phyloP scores from a whole-genome alignment of 805 yeast species.

The Kregervanrija delftensis region DNA sequence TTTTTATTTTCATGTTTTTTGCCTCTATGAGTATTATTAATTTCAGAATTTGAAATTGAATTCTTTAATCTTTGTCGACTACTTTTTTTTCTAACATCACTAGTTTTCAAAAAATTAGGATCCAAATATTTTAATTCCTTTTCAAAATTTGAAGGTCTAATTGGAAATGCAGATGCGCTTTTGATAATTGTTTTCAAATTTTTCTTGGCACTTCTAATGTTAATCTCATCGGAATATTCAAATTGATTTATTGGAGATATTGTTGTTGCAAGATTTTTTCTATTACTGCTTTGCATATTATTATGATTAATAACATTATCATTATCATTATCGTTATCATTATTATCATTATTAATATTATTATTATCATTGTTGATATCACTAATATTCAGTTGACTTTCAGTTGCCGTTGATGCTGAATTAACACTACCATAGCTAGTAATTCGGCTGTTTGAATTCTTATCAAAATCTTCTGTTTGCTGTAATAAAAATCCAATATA shows the following conservation, averaged over 20 bases:
- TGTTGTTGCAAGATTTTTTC: too few relatives aligned
- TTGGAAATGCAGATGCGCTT: slow-evolving; percentile 28
- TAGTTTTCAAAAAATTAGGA: too few relatives aligned
- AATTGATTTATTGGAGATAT: slow-evolving; percentile 1
- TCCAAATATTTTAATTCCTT: slow-evolving; percentile 3
- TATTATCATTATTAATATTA: too few relatives aligned
- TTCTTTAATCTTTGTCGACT: not conserved
- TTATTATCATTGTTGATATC: not conserved
- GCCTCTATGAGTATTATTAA: not conserved
- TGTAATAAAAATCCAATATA: slow-evolving; percentile 53
- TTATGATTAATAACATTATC: slow-evolving; percentile 7
- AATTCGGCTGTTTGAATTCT: not conserved
- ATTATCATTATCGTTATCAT: slow-evolving; percentile 15
- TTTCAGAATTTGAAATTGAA: slow-evolving; percentile 1
- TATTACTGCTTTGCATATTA: too few relatives aligned
- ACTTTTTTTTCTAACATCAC: not conserved
- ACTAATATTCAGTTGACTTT: too few relatives aligned
- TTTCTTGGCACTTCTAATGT: slow-evolving; percentile 42
- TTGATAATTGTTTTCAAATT: slow-evolving; percentile 30
- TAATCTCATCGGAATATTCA: slow-evolving; percentile 48
- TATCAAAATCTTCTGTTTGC: slow-evolving; percentile 21
- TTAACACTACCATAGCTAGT: slow-evolving; percentile 1
- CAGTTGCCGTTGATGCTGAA: slow-evolving; percentile 19
- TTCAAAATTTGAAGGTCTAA: slow-evolving; percentile 13
- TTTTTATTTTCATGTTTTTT: too few relatives aligned